Conservation (phyloP, 2,329 filamentous ascomycete genomes). For the Penicillium corylophilum region DNA sequence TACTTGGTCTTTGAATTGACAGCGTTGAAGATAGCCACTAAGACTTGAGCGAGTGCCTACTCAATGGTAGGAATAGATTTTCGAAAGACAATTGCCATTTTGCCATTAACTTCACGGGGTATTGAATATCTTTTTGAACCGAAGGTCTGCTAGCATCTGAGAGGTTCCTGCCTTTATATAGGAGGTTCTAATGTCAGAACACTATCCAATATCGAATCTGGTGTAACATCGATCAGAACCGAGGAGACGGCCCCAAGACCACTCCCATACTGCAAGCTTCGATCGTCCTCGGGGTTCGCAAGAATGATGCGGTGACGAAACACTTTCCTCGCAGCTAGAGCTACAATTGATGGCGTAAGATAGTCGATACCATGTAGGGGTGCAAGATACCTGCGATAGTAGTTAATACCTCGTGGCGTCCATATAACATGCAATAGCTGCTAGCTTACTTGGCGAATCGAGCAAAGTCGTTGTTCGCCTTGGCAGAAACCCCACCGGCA, state of each 20-base stretch:
- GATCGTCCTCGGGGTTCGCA: constrained; percentile 67
- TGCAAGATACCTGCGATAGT: constrained; percentile 55
- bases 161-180: constrained; percentile 36
- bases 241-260: constrained; percentile 66
- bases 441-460: constrained; percentile 58
- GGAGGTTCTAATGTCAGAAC: constrained; percentile 60
- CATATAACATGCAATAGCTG: not conserved
- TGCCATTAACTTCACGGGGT: not conserved
- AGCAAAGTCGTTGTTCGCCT: constrained; percentile 75
- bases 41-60: not conserved
- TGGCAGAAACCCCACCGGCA: constrained; percentile 71
- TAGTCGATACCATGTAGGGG: constrained; percentile 78
- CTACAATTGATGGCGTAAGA: constrained; percentile 79
- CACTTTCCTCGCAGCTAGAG: constrained; percentile 78
- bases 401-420: not conserved
- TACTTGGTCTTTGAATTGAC: not conserved
- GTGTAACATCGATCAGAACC: constrained; percentile 60
- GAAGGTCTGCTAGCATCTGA: not conserved
- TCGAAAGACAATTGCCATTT: not conserved
- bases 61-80: no score
- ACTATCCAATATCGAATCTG: constrained; percentile 58
- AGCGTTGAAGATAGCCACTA: not conserved
- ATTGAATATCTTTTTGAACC: not conserved
- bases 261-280: constrained; percentile 93
- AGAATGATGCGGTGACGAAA: constrained; percentile 82